Evolutionary conservation across 163 green algal genomes (phyloP).

Genomic region (Prototheca wickerhamii): DNA sequence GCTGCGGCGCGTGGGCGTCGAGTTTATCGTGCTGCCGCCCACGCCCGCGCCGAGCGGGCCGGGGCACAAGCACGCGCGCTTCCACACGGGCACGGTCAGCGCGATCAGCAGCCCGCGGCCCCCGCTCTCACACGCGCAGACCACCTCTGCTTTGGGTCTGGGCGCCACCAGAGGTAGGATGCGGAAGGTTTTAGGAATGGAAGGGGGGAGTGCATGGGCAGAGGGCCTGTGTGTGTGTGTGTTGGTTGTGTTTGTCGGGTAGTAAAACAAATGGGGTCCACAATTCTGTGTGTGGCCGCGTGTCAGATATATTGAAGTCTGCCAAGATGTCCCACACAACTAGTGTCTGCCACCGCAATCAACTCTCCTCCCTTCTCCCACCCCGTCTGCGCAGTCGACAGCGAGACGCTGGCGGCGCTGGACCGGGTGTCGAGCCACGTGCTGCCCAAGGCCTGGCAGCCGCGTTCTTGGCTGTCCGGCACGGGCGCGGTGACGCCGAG

Average conservation of each 20-base stretch:
- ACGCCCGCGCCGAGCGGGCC: conserved; percentile 4
- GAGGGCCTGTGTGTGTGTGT: too few relatives aligned
- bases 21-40: conserved; percentile 24
- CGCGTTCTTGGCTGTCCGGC: not conserved
- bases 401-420: not conserved
- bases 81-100: not conserved
- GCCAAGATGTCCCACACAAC: too few relatives aligned
- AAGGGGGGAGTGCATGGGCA: too few relatives aligned
- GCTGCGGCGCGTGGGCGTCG: conserved; percentile 28
- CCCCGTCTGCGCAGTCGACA: not conserved
- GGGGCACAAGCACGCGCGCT: not conserved
- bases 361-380: not conserved
- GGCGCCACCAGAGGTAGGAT: too few relatives aligned
- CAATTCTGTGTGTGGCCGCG: too few relatives aligned
- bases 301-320: too few relatives aligned
- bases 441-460: not conserved
- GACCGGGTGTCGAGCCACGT: not conserved
- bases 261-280: too few relatives aligned
- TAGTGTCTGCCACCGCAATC: too few relatives aligned
- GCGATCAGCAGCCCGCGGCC: not conserved
- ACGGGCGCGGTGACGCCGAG: not conserved
- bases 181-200: too few relatives aligned
- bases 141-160: not conserved
- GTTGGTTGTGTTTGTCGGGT: too few relatives aligned
- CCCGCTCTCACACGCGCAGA: not conserved